Percentiles rank a stretch among this genome's conserved stretches.
These are phyloP conservation scores for Deinandra increscens DNA, from an alignment of 129 eudicot species.

Conservation along the genomic window DNA sequence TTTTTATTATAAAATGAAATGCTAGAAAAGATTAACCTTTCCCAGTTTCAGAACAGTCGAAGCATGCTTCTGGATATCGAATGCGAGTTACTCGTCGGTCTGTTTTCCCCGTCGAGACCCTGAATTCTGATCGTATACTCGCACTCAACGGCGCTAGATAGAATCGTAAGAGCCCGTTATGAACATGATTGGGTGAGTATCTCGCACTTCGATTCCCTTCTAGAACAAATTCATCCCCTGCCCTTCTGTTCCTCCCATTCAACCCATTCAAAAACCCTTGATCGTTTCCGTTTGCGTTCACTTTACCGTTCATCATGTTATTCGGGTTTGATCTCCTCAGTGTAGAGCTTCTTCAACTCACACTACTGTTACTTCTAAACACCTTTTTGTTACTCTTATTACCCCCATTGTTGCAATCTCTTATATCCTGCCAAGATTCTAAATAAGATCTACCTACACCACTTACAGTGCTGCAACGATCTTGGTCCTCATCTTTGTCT, in stretches of 20 bases:
- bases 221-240: conserved; percentile 54
- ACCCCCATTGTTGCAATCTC: conserved; percentile 37
- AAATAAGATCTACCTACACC: no score
- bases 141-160: conserved; percentile 78
- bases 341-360: conserved; percentile 75
- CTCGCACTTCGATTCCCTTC: conserved; percentile 88
- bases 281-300: conserved; percentile 37
- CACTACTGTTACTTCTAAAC: conserved; percentile 77
- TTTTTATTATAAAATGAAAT: conserved; percentile 31
- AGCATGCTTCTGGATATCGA: conserved; percentile 69
- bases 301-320: conserved; percentile 25
- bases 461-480: conserved; percentile 60
- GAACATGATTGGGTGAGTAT: conserved; percentile 67
- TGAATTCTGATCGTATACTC: conserved; percentile 61
- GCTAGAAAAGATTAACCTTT: conserved; percentile 24
- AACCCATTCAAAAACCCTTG: conserved; percentile 25
- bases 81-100: conserved; percentile 46
- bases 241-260: conserved; percentile 34
- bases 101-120: conserved; percentile 42
- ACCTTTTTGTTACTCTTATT: conserved; percentile 48
- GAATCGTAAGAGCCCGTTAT: conserved; percentile 83
- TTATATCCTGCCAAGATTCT: conserved; percentile 79
- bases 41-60: conserved; percentile 51
- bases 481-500: conserved; percentile 62
- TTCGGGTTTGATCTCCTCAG: conserved; percentile 49